Base-by-base conservation (phyloP, 192 early-diverging fungal species). In the Pilobolus umbonatus region DNA sequence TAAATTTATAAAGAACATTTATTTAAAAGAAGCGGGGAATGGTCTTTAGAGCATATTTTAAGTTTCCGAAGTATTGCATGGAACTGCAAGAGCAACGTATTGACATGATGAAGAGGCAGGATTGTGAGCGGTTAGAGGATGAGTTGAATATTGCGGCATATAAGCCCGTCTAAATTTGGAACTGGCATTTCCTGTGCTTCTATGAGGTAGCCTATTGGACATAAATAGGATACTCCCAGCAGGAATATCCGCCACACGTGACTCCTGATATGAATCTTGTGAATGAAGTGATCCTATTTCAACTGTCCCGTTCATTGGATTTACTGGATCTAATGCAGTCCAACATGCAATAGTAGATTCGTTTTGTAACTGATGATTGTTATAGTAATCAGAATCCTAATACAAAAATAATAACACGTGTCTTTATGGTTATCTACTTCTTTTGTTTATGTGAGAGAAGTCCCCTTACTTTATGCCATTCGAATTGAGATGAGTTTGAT, bases 341-440 rank as follows among this genome's bases (percentile, higher is more conserved):
- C 71, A 73, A 28, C 71, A 73, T 1, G 71, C 71, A 11, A 73
- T 43, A 9, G 55, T 51, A 1, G 31, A 17, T 10, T 51, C 56
- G 1, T 59, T 31, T 36, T 42, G 64, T 8, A 46, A 22, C 8
- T 25, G 0, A 25, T 47, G 5, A 26, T 49, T 38, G 5, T 44
- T 22, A 26, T 57, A 52, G 49, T 73, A 73, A 21, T 68, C 65
- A 0, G 61, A 57, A 48, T 73, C 71, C 71, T 73, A 31, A 26
- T 31, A 30, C 51, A 40, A 32, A 22, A 39, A 47, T 26, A 24
- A 15, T 30, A 29, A 30, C 15, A 51, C 10, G 1, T 30, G 15
- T 15, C 22, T 49, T 11, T 25, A 15, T 17, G n/a, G 5, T 50
- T 29, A 17, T 19, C 30, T 51, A 9, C 2, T 17, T 19, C 31